phyloP scores from a whole-genome alignment of 2,329 filamentous ascomycete species.

The Clarireedia homoeocarpa region DNA sequence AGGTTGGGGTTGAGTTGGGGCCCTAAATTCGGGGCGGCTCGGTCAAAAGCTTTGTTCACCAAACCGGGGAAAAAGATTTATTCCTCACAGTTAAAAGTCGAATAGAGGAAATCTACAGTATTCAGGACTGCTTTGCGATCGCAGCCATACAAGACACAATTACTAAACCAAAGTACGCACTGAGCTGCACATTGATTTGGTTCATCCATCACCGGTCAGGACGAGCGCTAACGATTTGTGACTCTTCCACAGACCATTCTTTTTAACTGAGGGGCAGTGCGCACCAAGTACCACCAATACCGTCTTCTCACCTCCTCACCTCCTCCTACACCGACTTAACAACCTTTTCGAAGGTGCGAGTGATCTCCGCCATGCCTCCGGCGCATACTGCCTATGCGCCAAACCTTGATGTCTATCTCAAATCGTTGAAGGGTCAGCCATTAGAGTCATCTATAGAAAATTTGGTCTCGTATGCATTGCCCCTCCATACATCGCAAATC shows the following conservation, averaged over 20 bases:
- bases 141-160: no score
- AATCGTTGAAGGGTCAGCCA: slow-evolving; percentile 65
- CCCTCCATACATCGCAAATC: neutral
- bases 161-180: no score
- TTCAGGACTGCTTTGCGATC: no score
- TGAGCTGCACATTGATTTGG: no score
- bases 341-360: neutral
- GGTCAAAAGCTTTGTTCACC: no score
- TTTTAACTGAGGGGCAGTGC: neutral
- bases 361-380: neutral
- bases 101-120: no score
- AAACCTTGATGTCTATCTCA: slow-evolving; percentile 69
- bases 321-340: neutral
- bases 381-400: slow-evolving; percentile 47
- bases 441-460: slow-evolving; percentile 79
- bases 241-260: neutral
- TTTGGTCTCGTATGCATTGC: slow-evolving; percentile 58
- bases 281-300: neutral
- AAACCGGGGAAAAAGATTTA: no score
- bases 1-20: neutral
- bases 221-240: no score
- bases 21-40: neutral
- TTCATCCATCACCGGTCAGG: no score
- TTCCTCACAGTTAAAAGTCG: no score
- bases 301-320: neutral